Percentiles rank a stretch among this genome's conserved stretches.
These are phyloP conservation scores for Zopfia rhizophila DNA, from an alignment of 2,329 filamentous ascomycete genomes.

Conservation along the genomic window DNA sequence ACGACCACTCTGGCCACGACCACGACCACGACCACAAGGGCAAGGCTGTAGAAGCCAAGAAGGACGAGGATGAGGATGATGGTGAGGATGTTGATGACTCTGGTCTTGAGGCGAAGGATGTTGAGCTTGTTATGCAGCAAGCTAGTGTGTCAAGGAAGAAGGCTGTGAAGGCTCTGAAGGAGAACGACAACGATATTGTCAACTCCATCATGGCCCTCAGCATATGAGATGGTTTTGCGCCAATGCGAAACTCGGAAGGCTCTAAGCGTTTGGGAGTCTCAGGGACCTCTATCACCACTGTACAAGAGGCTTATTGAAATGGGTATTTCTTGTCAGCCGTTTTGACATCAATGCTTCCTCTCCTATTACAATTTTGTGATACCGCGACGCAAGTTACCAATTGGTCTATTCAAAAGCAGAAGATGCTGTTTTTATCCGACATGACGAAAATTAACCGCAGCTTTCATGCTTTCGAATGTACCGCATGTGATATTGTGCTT, in stretches of 20 bases:
- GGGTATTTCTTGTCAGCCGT: slow-evolving; percentile 23
- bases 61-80: slow-evolving; percentile 84
- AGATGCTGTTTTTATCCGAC: too few relatives aligned
- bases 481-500: too few relatives aligned
- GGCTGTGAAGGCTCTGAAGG: slow-evolving; percentile 97
- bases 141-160: slow-evolving; percentile 97
- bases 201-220: slow-evolving; percentile 99
- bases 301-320: slow-evolving; percentile 40
- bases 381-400: too few relatives aligned
- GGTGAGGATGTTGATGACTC: slow-evolving; percentile 95
- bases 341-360: slow-evolving; percentile 4
- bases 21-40: slow-evolving; percentile 77
- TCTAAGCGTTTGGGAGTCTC: slow-evolving; percentile 24
- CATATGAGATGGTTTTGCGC: slow-evolving; percentile 54
- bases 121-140: slow-evolving; percentile 98
- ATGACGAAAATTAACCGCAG: too few relatives aligned
- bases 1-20: slow-evolving; percentile 77
- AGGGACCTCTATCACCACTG: slow-evolving; percentile 26
- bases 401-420: too few relatives aligned
- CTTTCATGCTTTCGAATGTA: too few relatives aligned
- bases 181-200: slow-evolving; percentile 99
- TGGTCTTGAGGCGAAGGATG: slow-evolving; percentile 98
- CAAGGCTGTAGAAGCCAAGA: slow-evolving; percentile 72
- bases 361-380: too few relatives aligned
- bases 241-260: slow-evolving; percentile 12